A percentile compares a stretch with the other conserved stretches of the same genome.
These are phyloP conservation scores for Thalassiosira exigua DNA, from an alignment of 352 stramenopile genomes.

Conservation along the genomic window DNA sequence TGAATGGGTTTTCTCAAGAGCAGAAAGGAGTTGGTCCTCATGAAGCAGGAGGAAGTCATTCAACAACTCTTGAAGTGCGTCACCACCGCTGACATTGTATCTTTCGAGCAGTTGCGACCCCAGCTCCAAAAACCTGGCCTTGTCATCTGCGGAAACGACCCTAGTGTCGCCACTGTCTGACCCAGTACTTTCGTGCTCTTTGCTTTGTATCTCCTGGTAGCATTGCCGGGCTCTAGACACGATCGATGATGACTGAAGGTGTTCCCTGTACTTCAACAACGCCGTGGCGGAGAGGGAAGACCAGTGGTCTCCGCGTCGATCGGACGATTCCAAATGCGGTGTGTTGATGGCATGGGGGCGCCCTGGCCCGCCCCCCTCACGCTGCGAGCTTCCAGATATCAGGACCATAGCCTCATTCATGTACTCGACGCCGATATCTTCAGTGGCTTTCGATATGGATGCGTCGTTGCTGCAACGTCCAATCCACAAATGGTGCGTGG, in stretches of 20 bases:
- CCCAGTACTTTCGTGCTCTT: constrained; percentile 12
- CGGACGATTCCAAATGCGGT: constrained; percentile 67
- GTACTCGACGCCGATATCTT: constrained; percentile 61
- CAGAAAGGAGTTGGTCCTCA: constrained; percentile 41
- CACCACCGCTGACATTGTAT: constrained; percentile 60
- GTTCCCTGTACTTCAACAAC: constrained; percentile 67
- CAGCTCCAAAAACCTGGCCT: constrained; percentile 39
- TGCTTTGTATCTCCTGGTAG: constrained; percentile 57
- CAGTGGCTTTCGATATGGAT: constrained; percentile 59
- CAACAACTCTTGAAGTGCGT: constrained; percentile 71
- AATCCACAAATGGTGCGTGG: constrained; percentile 73
- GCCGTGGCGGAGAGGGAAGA: constrained; percentile 59
- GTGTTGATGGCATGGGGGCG: constrained; percentile 63
- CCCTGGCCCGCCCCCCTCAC: too few species aligned
- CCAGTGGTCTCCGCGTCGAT: constrained; percentile 72
- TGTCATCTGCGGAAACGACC: constrained; percentile 25
- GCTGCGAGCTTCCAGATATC: constrained; percentile 22
- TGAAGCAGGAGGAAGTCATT: constrained; percentile 71
- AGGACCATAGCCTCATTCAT: constrained; percentile 60
- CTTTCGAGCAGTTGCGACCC: constrained; percentile 62
- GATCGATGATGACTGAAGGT: constrained; percentile 77
- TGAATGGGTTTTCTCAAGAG: not conserved
- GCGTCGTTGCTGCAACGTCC: constrained; percentile 57
- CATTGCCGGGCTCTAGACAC: constrained; percentile 65
- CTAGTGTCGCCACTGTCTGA: constrained; percentile 1